These are phyloP conservation scores for Gossypioides kirkii DNA, from an alignment of 345 rosid species.

Conservation along the genomic window DNA sequence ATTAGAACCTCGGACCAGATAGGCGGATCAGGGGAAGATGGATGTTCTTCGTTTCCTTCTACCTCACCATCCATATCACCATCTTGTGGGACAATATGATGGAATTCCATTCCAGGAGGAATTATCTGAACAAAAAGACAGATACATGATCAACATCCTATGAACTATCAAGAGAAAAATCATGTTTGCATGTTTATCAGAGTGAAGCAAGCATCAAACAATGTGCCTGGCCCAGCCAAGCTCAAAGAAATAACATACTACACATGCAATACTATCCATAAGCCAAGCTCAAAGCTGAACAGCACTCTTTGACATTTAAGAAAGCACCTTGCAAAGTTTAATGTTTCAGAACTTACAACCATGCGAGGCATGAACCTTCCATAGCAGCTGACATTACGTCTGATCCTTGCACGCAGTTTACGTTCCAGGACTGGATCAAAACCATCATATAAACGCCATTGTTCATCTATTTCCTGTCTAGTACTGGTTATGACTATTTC, in stretches of 20 bases:
- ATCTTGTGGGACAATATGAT: constrained; percentile 87
- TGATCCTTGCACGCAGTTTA: constrained; percentile 91
- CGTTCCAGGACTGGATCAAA: constrained; percentile 93
- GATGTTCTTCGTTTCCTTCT: constrained; percentile 89
- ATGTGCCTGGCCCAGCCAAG: constrained; percentile 9
- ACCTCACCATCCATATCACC: constrained; percentile 82
- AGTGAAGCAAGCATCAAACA: neutral
- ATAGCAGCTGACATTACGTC: constrained; percentile 91
- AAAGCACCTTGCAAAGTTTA: neutral
- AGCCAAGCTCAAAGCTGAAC: neutral
- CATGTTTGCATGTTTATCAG: neutral
- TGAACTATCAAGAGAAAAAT: constrained; percentile 3
- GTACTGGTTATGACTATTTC: constrained; percentile 97
- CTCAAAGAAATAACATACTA: constrained; percentile 3
- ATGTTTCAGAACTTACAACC: constrained; percentile 62
- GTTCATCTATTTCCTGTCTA: constrained; percentile 91
- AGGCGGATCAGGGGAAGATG: constrained; percentile 76
- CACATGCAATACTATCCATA: neutral
- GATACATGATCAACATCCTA: neutral
- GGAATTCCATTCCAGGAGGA: constrained; percentile 99
- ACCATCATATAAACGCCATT: constrained; percentile 98
- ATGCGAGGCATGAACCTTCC: constrained; percentile 97
- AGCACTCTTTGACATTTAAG: constrained; percentile 7
- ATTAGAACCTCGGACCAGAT: constrained; percentile 85
- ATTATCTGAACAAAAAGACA: constrained; percentile 54